Evolutionary conservation across 257 asterid genomes (phyloP).

Genomic region (Penstemon barbatus): DNA sequence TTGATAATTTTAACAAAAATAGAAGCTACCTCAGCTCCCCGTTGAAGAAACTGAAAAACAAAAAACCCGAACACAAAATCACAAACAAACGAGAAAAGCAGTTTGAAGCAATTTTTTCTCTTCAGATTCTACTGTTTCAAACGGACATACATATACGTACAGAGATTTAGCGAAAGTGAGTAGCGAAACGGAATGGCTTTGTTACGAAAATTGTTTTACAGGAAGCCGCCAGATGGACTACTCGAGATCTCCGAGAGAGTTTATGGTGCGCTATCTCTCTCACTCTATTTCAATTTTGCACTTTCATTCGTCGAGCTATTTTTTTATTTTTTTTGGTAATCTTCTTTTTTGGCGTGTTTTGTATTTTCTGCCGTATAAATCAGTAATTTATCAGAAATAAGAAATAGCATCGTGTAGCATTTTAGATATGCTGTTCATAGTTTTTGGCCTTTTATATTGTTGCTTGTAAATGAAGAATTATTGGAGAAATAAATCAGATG

Average conservation of each 20-base stretch:
- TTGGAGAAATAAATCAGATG: not conserved
- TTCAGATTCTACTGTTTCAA: not conserved
- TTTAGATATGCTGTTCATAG: not conserved
- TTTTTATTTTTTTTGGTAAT: not conserved
- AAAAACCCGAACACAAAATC: too few species aligned
- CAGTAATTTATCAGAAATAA: conserved; percentile 11
- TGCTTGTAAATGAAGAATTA: conserved; percentile 10
- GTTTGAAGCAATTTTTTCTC: too few species aligned
- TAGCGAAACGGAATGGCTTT: conserved; percentile 47
- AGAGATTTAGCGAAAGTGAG: not conserved
- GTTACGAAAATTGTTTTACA: conserved; percentile 74
- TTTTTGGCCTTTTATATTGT: not conserved
- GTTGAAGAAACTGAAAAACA: too few species aligned
- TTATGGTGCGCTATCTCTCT: conserved; percentile 53
- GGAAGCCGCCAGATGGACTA: conserved; percentile 93
- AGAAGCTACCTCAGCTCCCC: too few species aligned
- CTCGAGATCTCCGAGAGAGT: conserved; percentile 90
- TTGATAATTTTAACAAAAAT: too few species aligned
- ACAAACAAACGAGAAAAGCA: too few species aligned
- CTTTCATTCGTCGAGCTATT: not conserved
- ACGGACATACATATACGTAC: not conserved
- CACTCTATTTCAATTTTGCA: not conserved
- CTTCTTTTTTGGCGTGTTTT: not conserved
- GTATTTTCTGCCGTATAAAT: conserved; percentile 12
- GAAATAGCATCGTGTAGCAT: too few species aligned